These are phyloP conservation scores for Abortiporus biennis DNA, from an alignment of 1,284 basidiomycete genomes.

Conservation along the genomic window DNA sequence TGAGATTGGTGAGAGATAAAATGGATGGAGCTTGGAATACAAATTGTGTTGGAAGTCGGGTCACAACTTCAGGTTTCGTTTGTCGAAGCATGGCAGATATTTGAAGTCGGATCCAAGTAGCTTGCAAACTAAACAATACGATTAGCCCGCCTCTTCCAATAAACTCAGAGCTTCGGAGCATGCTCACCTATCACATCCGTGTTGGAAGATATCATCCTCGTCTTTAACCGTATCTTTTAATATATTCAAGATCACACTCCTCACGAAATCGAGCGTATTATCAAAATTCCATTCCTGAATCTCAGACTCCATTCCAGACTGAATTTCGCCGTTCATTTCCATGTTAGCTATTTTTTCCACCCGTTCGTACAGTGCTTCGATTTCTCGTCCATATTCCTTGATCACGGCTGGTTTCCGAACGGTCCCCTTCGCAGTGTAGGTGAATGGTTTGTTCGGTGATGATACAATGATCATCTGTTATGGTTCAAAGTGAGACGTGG, in stretches of 20 bases:
- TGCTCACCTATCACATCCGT: slow-evolving; percentile 30
- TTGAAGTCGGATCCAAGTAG: slow-evolving; percentile 28
- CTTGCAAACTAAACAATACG: slow-evolving; percentile 18
- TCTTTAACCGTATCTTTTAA: slow-evolving; percentile 14
- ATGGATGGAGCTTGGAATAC: slow-evolving; percentile 27
- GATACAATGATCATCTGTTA: slow-evolving; percentile 4
- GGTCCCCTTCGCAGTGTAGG: slow-evolving; percentile 23
- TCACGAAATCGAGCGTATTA: slow-evolving; percentile 14
- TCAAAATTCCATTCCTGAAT: slow-evolving; percentile 18
- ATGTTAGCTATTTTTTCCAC: slow-evolving; percentile 10
- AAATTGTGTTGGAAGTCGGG: slow-evolving; percentile 19
- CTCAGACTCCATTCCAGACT: slow-evolving; percentile 9
- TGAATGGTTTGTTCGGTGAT: slow-evolving; percentile 14
- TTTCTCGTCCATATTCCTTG: slow-evolving; percentile 19
- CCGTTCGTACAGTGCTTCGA: slow-evolving; percentile 18
- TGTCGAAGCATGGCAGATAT: slow-evolving; percentile 21
- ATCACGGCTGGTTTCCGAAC: slow-evolving; percentile 17
- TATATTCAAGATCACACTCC: slow-evolving; percentile 14
- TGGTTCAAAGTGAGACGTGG: background rate
- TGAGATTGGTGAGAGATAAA: slow-evolving; percentile 21
- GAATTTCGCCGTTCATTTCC: slow-evolving; percentile 1
- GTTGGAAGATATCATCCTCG: slow-evolving; percentile 28
- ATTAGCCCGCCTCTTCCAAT: slow-evolving; percentile 31
- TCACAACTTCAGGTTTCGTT: slow-evolving; percentile 10
- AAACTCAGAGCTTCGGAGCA: background rate